These are phyloP conservation scores for Quercus tomentella DNA, from an alignment of 331 rosid genomes.

Conservation along the genomic window DNA sequence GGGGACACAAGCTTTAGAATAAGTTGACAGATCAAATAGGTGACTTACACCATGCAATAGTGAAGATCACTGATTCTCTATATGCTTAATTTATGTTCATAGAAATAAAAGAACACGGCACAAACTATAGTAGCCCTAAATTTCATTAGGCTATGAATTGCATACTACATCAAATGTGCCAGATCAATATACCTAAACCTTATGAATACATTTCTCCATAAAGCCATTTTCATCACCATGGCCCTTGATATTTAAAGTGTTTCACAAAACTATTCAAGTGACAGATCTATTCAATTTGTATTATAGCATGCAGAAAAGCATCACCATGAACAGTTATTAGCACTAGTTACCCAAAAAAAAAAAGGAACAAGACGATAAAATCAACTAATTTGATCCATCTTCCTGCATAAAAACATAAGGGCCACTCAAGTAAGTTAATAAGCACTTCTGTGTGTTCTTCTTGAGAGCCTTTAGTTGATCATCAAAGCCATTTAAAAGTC, in stretches of 20 bases:
- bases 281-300: not conserved
- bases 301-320: not conserved
- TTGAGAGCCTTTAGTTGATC: too few relatives aligned
- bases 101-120: not conserved
- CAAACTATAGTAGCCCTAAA: not conserved
- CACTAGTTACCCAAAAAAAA: not conserved
- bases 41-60: too few relatives aligned
- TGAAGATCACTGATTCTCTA: not conserved
- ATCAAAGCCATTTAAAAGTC: not conserved
- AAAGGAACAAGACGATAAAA: not conserved
- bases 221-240: not conserved
- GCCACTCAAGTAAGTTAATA: too few relatives aligned
- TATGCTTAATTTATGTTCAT: not conserved
- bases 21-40: not conserved
- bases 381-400: not conserved
- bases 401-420: too few relatives aligned
- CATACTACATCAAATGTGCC: not conserved
- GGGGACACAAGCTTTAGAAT: not conserved
- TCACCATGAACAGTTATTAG: not conserved
- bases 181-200: not conserved
- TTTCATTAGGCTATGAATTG: not conserved
- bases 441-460: too few relatives aligned
- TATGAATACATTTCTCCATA: not conserved
- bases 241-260: not conserved
- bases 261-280: not conserved